Conservation (phyloP, 345 rosid genomes). For the Citrus medica region DNA sequence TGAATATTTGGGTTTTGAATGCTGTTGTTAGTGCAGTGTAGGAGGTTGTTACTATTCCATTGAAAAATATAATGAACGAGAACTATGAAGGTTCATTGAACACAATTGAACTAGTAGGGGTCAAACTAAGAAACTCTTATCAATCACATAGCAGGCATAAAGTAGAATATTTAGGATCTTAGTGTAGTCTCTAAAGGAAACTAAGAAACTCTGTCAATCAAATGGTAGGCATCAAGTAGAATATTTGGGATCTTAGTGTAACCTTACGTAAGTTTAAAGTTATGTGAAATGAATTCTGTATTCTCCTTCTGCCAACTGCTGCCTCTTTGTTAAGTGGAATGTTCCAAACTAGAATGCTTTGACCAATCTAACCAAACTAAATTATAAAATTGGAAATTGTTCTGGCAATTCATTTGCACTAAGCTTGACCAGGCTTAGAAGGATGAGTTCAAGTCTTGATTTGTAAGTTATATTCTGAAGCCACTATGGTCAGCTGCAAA, state of each 20-base stretch:
- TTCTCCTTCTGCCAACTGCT: neutral
- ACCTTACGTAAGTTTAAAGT: too few relatives aligned
- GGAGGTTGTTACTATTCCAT: neutral
- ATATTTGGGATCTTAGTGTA: neutral
- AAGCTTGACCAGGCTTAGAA: neutral
- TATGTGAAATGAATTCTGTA: neutral
- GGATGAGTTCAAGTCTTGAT: neutral
- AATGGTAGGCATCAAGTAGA: neutral
- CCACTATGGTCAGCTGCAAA: neutral
- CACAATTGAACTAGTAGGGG: neutral
- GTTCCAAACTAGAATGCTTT: neutral
- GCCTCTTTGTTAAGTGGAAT: neutral
- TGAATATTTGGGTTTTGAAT: neutral
- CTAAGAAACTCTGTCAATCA: neutral
- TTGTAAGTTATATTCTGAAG: neutral
- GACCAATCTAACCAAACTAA: neutral
- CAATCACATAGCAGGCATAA: neutral
- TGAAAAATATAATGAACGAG: too few relatives aligned
- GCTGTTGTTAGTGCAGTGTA: neutral
- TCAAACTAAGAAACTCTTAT: neutral
- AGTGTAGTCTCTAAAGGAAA: neutral
- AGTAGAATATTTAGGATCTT: neutral
- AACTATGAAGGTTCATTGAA: neutral
- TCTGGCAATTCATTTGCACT: neutral
- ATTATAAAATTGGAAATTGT: neutral